A percentile compares a stretch with the other conserved stretches of the same genome.
Conservation (phyloP, 257 asterid species). For the Petunia secreta region DNA sequence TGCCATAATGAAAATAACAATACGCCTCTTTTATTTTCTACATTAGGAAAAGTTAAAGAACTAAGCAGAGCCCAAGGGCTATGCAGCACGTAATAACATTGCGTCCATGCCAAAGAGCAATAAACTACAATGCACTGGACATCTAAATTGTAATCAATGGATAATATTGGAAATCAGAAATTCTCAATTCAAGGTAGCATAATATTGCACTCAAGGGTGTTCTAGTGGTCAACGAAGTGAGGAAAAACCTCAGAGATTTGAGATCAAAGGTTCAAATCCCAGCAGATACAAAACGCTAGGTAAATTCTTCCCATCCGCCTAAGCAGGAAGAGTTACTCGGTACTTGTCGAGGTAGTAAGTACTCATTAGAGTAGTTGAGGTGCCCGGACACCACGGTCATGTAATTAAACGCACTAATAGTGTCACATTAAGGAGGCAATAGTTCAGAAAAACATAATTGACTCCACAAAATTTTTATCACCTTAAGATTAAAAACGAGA, state of each 20-base stretch:
- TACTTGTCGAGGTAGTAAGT: too few species aligned
- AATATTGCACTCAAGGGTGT: too few species aligned
- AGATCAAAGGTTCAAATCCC: too few species aligned
- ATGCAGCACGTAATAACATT: neutral
- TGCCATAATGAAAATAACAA: neutral
- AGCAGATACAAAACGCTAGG: too few species aligned
- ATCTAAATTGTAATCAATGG: neutral
- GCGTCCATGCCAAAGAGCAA: neutral
- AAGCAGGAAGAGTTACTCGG: too few species aligned
- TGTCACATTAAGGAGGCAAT: neutral
- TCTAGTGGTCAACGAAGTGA: too few species aligned
- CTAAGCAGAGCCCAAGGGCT: neutral
- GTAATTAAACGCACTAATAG: too few species aligned
- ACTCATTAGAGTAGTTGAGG: too few species aligned
- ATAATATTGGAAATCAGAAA: neutral
- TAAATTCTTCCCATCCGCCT: too few species aligned
- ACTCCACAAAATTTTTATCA: neutral
- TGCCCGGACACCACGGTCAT: too few species aligned
- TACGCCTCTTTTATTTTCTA: conserved; percentile 15
- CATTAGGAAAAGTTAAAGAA: neutral
- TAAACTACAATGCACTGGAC: neutral
- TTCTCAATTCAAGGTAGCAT: neutral
- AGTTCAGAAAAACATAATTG: neutral
- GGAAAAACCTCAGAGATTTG: too few species aligned
- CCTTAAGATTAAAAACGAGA: neutral